These are phyloP conservation scores for Lizonia empirigonia DNA, from an alignment of 2,329 filamentous ascomycete species.

Conservation along the genomic window DNA sequence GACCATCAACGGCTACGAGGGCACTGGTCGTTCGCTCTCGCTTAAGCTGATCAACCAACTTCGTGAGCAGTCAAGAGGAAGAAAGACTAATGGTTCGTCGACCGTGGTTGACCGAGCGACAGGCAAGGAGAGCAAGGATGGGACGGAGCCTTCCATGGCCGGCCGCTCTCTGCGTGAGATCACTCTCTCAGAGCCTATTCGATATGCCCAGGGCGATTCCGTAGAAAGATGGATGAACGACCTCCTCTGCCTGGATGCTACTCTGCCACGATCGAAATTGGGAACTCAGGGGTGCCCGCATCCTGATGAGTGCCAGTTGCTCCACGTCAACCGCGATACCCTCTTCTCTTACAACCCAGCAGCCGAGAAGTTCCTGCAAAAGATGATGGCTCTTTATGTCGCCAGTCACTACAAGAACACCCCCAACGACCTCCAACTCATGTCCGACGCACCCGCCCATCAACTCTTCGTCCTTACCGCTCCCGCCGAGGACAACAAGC, in stretches of 20 bases:
- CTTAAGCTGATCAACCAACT: slow-evolving; percentile 97
- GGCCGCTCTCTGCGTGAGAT: slow-evolving; percentile 87
- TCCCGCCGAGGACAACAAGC: slow-evolving; percentile 75
- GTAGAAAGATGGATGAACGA: slow-evolving; percentile 98
- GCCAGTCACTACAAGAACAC: slow-evolving; percentile 98
- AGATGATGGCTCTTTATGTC: slow-evolving; percentile 97
- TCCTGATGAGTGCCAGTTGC: slow-evolving; percentile 86
- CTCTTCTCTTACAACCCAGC: slow-evolving; percentile 98
- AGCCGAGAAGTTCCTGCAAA: slow-evolving; percentile 94
- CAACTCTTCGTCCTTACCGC: slow-evolving; percentile 94
- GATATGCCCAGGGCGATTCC: slow-evolving; percentile 86
- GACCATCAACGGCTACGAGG: slow-evolving; percentile 98
- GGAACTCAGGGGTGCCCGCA: slow-evolving; percentile 82
- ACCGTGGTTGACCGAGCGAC: slow-evolving; percentile 78
- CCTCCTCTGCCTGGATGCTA: slow-evolving; percentile 90
- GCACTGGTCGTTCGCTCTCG: slow-evolving; percentile 91
- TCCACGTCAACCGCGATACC: slow-evolving; percentile 95
- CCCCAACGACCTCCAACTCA: slow-evolving; percentile 95
- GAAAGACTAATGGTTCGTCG: slow-evolving; percentile 58
- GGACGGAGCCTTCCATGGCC: slow-evolving; percentile 47
- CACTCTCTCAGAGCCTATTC: slow-evolving; percentile 89
- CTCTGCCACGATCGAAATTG: slow-evolving; percentile 76
- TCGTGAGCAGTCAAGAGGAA: slow-evolving; percentile 83
- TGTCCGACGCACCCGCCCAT: slow-evolving; percentile 97
- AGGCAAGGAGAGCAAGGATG: slow-evolving; percentile 64